These are phyloP conservation scores for Spathaspora sp. DNA, from an alignment of 1,139 yeast genomes.

Conservation along the genomic window DNA sequence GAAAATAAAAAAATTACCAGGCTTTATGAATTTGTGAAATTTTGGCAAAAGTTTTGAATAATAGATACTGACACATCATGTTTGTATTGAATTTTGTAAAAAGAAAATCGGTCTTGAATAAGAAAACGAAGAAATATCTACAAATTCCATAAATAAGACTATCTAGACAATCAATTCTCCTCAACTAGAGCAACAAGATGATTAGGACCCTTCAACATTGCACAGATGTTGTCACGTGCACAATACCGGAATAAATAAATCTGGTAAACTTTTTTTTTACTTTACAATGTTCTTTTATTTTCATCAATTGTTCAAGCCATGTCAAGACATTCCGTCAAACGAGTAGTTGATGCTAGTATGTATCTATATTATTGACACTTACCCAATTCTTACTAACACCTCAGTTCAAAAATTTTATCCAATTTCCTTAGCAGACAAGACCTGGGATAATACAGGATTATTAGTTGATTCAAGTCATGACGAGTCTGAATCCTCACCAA, in stretches of 20 bases:
- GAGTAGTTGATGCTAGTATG: slow-evolving; percentile 49
- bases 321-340: slow-evolving; percentile 42
- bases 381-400: slow-evolving; percentile 15
- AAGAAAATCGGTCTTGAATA: too few relatives aligned
- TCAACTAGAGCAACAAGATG: too few relatives aligned
- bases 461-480: slow-evolving; percentile 59
- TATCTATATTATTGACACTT: slow-evolving; percentile 4
- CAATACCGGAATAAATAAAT: neutral
- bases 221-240: neutral
- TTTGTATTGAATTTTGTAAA: too few relatives aligned
- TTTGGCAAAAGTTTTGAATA: too few relatives aligned
- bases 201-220: neutral
- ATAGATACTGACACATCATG: too few relatives aligned
- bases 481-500: slow-evolving; percentile 16
- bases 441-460: slow-evolving; percentile 95
- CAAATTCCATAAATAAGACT: too few relatives aligned
- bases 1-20: too few relatives aligned
- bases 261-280: neutral
- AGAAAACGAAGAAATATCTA: too few relatives aligned
- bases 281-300: neutral
- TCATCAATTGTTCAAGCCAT: slow-evolving; percentile 13
- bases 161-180: too few relatives aligned
- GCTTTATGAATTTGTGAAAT: too few relatives aligned
- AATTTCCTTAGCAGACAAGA: slow-evolving; percentile 67
- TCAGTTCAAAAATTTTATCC: slow-evolving; percentile 72